Conservation (phyloP, 139 green algal genomes). For the Coelastrella sp. region DNA sequence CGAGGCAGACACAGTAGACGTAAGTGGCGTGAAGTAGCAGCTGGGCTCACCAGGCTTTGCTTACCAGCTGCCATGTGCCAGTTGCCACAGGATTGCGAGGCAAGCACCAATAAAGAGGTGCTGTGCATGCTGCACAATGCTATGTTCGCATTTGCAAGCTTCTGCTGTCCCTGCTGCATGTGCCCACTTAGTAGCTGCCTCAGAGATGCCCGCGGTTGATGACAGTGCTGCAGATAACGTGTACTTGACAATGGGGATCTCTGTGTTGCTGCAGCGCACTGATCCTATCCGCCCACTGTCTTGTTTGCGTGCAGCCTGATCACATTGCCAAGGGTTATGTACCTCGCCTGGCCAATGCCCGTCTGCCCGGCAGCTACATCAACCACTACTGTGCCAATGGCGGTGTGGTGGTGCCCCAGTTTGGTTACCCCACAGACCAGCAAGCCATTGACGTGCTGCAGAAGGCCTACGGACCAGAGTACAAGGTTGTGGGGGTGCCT, state of each 20-base stretch:
- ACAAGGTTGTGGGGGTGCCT: conserved; percentile 77
- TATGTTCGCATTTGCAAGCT: no score
- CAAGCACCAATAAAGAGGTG: no score
- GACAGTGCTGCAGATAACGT: no score
- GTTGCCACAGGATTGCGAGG: no score
- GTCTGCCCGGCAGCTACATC: conserved; percentile 81
- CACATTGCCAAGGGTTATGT: conserved; percentile 75
- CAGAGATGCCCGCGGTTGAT: not conserved
- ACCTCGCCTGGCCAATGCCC: conserved; percentile 62
- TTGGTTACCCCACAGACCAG: conserved; percentile 66
- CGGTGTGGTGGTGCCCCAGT: conserved; percentile 70
- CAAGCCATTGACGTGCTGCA: conserved; percentile 66
- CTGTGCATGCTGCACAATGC: no score
- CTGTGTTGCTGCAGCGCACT: not conserved
- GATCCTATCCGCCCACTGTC: not conserved
- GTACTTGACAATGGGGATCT: no score
- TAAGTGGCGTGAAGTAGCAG: conserved; percentile 19
- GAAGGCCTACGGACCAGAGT: conserved; percentile 65
- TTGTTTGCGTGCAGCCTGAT: conserved; percentile 59
- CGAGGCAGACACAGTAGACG: conserved; percentile 59
- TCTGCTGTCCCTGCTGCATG: no score
- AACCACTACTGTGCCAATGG: conserved; percentile 88
- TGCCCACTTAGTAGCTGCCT: no score
- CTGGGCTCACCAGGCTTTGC: not conserved
- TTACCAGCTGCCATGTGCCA: no score